Percentiles rank a stretch among this genome's conserved stretches.
Evolutionary conservation across 163 green algal species (phyloP).

Genomic region (Scenedesmus sp.): DNA sequence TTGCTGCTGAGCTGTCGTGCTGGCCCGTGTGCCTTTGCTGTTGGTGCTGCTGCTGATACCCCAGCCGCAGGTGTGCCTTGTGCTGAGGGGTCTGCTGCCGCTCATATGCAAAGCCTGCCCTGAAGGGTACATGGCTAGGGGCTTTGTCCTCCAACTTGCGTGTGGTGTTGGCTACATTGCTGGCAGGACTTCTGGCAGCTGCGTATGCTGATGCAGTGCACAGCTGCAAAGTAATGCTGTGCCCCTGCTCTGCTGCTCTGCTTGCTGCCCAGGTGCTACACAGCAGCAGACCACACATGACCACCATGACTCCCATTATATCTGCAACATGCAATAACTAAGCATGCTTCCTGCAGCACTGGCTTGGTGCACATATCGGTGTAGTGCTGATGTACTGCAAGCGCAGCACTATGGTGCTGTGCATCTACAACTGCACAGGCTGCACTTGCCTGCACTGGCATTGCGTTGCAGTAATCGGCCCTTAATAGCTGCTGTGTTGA

Average conservation of each 20-base stretch:
- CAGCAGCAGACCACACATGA: neutral
- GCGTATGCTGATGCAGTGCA: neutral
- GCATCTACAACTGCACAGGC: neutral
- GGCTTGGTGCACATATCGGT: neutral
- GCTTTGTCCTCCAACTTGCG: neutral
- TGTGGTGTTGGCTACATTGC: neutral
- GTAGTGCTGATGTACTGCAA: neutral
- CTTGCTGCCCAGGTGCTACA: neutral
- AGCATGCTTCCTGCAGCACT: neutral
- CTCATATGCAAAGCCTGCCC: slow-evolving; percentile 34
- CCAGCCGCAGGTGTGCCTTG: neutral
- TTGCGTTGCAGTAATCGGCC: neutral
- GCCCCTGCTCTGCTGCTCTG: neutral
- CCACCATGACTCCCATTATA: neutral
- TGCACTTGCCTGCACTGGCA: neutral
- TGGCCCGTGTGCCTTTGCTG: neutral
- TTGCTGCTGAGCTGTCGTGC: neutral
- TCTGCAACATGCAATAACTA: neutral
- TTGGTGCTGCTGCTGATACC: slow-evolving; percentile 7
- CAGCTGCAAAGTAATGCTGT: neutral
- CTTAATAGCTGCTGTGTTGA: neutral
- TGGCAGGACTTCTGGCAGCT: neutral
- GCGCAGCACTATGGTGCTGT: neutral
- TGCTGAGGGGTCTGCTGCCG: slow-evolving; percentile 22
- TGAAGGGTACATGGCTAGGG: slow-evolving; percentile 1